phyloP scores from a whole-genome alignment of 129 eudicot species.

The Flaveria trinervia region DNA sequence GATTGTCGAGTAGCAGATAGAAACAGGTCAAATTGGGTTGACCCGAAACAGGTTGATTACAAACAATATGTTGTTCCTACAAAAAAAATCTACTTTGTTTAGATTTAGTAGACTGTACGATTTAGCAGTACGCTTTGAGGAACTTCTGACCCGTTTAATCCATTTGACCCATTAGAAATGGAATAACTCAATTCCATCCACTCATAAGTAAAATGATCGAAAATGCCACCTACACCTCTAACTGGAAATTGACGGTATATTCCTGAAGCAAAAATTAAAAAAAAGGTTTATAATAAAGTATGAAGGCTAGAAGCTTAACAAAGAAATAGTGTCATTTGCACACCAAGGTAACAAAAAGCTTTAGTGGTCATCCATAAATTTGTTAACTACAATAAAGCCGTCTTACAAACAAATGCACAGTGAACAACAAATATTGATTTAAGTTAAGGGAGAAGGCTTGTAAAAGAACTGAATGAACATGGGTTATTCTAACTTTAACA shows the following conservation, averaged over 20 bases:
- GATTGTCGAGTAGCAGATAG: too few relatives aligned
- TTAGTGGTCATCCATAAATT: too few relatives aligned
- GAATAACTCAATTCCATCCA: neutral
- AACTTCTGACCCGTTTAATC: neutral
- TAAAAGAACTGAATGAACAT: too few relatives aligned
- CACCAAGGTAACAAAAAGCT: neutral
- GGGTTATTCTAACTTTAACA: too few relatives aligned
- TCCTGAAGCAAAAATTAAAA: conserved; percentile 42
- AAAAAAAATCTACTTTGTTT: neutral
- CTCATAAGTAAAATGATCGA: neutral
- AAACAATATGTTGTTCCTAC: neutral
- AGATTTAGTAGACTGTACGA: neutral
- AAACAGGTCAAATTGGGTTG: too few relatives aligned
- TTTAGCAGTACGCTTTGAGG: neutral
- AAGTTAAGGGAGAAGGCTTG: neutral
- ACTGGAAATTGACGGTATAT: conserved; percentile 59
- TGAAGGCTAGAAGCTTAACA: too few relatives aligned
- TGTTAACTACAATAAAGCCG: neutral
- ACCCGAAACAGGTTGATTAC: neutral
- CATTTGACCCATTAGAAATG: neutral
- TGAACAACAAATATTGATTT: neutral
- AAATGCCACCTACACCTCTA: neutral
- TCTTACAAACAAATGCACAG: neutral
- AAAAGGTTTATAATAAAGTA: neutral
- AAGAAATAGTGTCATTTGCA: neutral